Percentiles rank a stretch among this genome's conserved stretches.
These are phyloP conservation scores for Eragrostis nindensis DNA, from an alignment of 176 grass and related monocot genomes.

Conservation along the genomic window DNA sequence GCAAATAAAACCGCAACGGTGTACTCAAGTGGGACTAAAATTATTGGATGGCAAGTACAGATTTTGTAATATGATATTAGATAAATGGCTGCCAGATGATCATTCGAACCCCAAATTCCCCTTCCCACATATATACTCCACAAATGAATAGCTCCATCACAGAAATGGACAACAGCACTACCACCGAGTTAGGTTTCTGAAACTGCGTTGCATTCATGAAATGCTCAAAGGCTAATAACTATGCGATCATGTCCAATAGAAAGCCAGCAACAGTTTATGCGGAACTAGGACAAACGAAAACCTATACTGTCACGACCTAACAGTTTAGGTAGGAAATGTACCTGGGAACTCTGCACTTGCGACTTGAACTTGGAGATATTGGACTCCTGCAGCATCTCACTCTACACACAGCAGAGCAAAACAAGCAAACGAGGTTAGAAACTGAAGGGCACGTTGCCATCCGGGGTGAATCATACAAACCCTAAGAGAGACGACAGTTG, in stretches of 20 bases:
- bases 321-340: neutral
- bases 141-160: neutral
- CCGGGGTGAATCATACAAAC: neutral
- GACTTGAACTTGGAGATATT: conserved; percentile 90
- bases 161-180: neutral
- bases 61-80: neutral
- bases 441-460: neutral
- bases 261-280: neutral
- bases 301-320: neutral
- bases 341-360: conserved; percentile 83
- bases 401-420: conserved; percentile 41
- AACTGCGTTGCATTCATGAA: neutral
- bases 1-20: neutral
- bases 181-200: neutral
- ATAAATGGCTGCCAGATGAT: neutral
- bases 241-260: neutral
- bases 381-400: conserved; percentile 91
- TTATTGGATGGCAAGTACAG: neutral
- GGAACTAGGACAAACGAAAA: neutral
- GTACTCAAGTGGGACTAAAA: neutral
- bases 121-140: neutral
- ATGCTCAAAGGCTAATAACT: neutral
- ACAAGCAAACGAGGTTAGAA: neutral
- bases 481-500: too few relatives aligned
- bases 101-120: neutral